A percentile compares a stretch with the other conserved stretches of the same genome.
These are phyloP conservation scores for Eimeria tenella DNA, from an alignment of 169 alveolate species.

Conservation along the genomic window DNA sequence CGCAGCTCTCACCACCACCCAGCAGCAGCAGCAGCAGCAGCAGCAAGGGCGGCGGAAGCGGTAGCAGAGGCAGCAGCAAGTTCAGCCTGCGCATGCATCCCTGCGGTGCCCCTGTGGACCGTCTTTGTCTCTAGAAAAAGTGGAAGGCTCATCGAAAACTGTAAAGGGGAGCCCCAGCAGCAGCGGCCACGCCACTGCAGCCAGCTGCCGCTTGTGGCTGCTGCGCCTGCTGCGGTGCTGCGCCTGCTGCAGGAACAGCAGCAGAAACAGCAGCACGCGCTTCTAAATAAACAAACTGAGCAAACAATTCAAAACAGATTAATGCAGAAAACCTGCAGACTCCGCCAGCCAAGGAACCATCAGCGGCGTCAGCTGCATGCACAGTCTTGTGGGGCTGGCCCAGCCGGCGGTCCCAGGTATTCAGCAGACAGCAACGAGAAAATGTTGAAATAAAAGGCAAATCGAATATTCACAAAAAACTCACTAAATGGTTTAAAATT, in stretches of 20 bases:
- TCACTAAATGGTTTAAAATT: too few relatives aligned
- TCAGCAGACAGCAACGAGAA: background rate
- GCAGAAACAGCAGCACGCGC: background rate
- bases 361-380: background rate
- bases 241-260: background rate
- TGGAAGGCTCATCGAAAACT: background rate
- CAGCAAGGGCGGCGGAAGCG: background rate
- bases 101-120: background rate
- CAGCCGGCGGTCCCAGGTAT: background rate
- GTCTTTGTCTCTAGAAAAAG: background rate
- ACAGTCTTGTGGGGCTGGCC: background rate
- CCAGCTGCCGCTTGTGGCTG: background rate
- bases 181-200: too few relatives aligned
- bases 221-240: background rate
- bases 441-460: background rate
- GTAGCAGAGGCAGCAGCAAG: slow-evolving; percentile 5
- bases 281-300: background rate
- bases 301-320: background rate
- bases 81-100: background rate
- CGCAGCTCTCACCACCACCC: background rate
- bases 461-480: background rate
- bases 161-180: background rate
- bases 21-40: slow-evolving; percentile 20
- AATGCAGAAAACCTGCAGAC: background rate
- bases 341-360: background rate